phyloP scores from a whole-genome alignment of 129 eudicot species.

The Flaveria ramosissima region DNA sequence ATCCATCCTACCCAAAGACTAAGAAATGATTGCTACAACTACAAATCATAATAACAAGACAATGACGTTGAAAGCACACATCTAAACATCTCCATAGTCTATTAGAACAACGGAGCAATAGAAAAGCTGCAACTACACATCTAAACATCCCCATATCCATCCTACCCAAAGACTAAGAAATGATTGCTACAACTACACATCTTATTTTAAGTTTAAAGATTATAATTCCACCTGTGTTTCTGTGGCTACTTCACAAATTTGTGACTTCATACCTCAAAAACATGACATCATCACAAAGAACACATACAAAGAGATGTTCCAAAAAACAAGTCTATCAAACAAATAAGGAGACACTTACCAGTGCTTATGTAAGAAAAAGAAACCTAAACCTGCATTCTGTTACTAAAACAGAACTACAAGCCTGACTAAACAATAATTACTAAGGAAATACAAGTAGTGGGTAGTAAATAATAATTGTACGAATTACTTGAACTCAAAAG shows the following conservation, averaged over 20 bases:
- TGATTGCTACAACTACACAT: background rate
- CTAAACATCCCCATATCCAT: no score
- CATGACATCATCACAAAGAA: background rate
- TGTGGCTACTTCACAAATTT: background rate
- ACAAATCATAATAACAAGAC: background rate
- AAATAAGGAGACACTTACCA: background rate
- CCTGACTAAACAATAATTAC: background rate
- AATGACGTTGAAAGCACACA: background rate
- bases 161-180: background rate
- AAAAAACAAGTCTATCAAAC: background rate
- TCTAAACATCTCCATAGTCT: background rate
- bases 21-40: background rate
- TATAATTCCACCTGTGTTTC: background rate
- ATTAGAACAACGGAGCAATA: background rate
- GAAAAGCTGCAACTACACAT: background rate
- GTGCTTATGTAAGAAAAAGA: background rate
- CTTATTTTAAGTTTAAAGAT: background rate
- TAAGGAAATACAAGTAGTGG: background rate
- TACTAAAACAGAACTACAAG: constrained; percentile 1
- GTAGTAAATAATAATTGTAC: background rate
- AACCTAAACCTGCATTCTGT: background rate
- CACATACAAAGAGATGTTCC: background rate
- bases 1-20: constrained; percentile 1
- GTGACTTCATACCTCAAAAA: background rate
- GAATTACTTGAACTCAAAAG: background rate